Conservation (phyloP, 768 basidiomycete species). For the Lentinula edodes region DNA sequence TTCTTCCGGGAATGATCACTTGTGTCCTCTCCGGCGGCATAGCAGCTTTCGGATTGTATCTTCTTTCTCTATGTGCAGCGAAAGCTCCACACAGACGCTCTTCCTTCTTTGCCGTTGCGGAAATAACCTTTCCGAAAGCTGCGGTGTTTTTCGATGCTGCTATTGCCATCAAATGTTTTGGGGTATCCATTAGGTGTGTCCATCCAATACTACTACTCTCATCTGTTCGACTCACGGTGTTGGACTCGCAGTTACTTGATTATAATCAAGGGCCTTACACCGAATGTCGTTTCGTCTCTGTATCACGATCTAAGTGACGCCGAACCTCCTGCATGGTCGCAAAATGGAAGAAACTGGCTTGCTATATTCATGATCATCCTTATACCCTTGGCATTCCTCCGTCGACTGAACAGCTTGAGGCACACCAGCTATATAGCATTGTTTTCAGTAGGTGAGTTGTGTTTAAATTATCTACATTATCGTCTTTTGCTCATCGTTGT, state of each 20-base stretch:
- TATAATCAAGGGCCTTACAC: conserved; percentile 90
- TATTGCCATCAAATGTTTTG: conserved; percentile 95
- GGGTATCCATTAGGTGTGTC: conserved; percentile 83
- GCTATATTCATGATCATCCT: conserved; percentile 69
- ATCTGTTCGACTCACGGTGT: too few relatives aligned
- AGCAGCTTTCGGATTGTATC: conserved; percentile 82
- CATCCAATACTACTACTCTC: not conserved
- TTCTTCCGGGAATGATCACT: conserved; percentile 87
- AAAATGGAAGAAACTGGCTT: conserved; percentile 82
- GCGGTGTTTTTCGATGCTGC: conserved; percentile 90
- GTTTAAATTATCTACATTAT: not conserved
- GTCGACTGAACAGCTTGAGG: conserved; percentile 77
- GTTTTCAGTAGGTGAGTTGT: conserved; percentile 74
- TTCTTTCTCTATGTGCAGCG: conserved; percentile 80
- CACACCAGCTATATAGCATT: conserved; percentile 90
- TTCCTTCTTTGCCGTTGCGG: conserved; percentile 79
- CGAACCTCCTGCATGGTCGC: conserved; percentile 65
- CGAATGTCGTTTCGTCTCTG: conserved; percentile 79
- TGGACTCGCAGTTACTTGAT: conserved; percentile 65
- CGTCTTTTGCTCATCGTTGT: conserved; percentile 3
- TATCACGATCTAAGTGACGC: conserved; percentile 69
- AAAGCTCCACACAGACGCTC: conserved; percentile 67
- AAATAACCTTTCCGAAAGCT: conserved; percentile 85
- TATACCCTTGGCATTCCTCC: conserved; percentile 78
- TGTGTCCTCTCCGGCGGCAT: conserved; percentile 76